phyloP scores from a whole-genome alignment of 495 filamentous ascomycete species.

The Xylaria palmicola region DNA sequence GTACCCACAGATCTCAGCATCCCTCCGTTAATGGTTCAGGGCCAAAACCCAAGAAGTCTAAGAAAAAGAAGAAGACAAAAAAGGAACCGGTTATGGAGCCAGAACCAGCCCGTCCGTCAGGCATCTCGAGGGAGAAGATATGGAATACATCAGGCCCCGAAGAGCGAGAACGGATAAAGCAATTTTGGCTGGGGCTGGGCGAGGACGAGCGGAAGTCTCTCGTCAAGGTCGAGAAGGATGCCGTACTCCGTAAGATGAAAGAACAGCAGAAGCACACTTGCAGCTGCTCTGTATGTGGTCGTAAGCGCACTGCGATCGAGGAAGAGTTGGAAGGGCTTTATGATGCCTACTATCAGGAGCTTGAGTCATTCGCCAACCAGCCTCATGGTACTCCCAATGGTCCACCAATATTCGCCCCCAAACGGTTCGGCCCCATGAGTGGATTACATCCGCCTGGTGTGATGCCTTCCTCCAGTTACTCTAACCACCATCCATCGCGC shows the following conservation, averaged over 20 bases:
- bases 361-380: conserved; percentile 94
- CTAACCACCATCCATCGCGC: conserved; percentile 50
- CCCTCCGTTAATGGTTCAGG: conserved; percentile 22
- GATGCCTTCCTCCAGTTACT: conserved; percentile 44
- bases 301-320: conserved; percentile 95
- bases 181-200: conserved; percentile 96
- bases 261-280: conserved; percentile 99
- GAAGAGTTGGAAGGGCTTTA: conserved; percentile 99
- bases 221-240: conserved; percentile 98
- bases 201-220: conserved; percentile 91
- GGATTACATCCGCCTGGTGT: conserved; percentile 48
- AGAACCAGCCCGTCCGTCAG: conserved; percentile 24
- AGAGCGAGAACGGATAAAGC: conserved; percentile 94
- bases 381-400: conserved; percentile 61
- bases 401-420: conserved; percentile 64
- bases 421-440: conserved; percentile 56
- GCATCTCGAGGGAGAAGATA: conserved; percentile 75
- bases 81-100: conserved; percentile 24
- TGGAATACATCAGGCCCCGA: conserved; percentile 95
- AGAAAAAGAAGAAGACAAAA: conserved; percentile 63
- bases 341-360: conserved; percentile 97
- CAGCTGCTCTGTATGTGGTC: conserved; percentile 94
- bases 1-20: conserved; percentile 21
- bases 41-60: conserved; percentile 56
- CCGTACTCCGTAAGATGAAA: conserved; percentile 98